phyloP scores from a whole-genome alignment of 768 basidiomycete genomes.

The Flagelloscypha sp. region DNA sequence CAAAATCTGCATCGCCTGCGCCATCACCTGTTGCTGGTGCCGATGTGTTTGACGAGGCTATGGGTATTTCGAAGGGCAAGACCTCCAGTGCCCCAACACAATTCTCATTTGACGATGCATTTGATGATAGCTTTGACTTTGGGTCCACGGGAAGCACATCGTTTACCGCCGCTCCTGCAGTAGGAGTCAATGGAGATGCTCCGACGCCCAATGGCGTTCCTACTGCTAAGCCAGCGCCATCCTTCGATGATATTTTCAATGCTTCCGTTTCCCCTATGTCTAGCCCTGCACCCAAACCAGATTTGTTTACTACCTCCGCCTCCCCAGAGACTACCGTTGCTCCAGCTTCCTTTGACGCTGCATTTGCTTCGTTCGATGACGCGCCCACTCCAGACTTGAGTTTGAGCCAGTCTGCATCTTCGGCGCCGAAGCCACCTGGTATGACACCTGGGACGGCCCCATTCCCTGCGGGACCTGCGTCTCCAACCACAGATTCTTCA shows the following conservation, averaged over 20 bases:
- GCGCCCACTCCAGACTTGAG: conserved; percentile 46
- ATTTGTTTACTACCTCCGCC: conserved; percentile 12
- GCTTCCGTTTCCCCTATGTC: background rate
- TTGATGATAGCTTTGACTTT: conserved; percentile 65
- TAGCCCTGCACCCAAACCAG: conserved; percentile 10
- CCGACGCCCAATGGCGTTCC: conserved; percentile 10
- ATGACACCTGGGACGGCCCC: conserved; percentile 14
- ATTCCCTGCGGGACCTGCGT: conserved; percentile 8
- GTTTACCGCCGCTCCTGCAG: conserved; percentile 19
- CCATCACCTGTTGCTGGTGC: conserved; percentile 33
- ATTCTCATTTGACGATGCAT: conserved; percentile 60
- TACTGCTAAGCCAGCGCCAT: conserved; percentile 10
- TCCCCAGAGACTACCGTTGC: conserved; percentile 45
- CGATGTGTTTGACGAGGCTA: conserved; percentile 64
- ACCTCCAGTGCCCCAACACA: conserved; percentile 23
- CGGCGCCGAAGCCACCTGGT: conserved; percentile 24
- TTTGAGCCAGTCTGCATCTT: conserved; percentile 26
- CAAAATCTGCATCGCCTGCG: conserved; percentile 13
- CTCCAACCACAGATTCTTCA: conserved; percentile 8
- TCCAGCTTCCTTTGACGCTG: conserved; percentile 11
- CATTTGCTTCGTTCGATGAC: conserved; percentile 38
- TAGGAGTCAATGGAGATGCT: conserved; percentile 19
- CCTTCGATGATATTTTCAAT: conserved; percentile 16
- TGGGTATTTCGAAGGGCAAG: no score
- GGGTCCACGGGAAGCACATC: conserved; percentile 26